Base-by-base conservation (phyloP, 176 grass and related monocot species). In the Pontederia crassipes region DNA sequence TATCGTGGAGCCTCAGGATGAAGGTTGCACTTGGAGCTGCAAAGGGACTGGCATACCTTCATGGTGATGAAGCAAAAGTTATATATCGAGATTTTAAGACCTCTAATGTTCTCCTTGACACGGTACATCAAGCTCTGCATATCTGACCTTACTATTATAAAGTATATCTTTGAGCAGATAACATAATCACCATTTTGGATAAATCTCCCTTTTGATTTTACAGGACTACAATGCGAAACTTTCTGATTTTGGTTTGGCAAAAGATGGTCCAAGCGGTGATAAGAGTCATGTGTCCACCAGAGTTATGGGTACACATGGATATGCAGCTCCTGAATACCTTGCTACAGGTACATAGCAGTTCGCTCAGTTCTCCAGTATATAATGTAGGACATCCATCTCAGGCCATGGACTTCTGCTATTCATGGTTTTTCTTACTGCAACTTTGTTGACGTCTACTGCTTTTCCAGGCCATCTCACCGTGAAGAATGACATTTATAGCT, bases 41-140 rank as follows among this genome's bases (percentile, higher is more conserved):
- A 7, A 89, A 71, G 59, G 89, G 85, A 51, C 89, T 95, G 49
- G 89, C 89, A 58, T 95, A 86, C 81, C 63, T 95, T 68, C 89
- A 95, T 11, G 85, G 89, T 0, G 89, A 95, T 16, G 76, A 83
- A 29, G 74, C 82, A 27, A 86, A 82, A 89, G 82, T 95, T 79
- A 95, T 95, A 52, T 95, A 95, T 79, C 81, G 89, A 2, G 89
- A 95, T 89, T 89, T 95, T 63, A 95, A 95, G 70, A 73, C 89
- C n/a, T 89, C 89, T 59, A 95, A 95, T 76, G 72, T 95, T 54
- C 89, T 95, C 80, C 77, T 95, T 55, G 89, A 95, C 28, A 73
- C 79, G 66, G 89, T 95, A 55, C 17, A 72, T 54, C 50, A 40
- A 40, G 2, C 77, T 13, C 64, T 55, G 72, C 63, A 50, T 58